Percentiles rank a stretch among this genome's conserved stretches.
Conservation (phyloP, 805 yeast genomes). For the Starmerella etchellsii region DNA sequence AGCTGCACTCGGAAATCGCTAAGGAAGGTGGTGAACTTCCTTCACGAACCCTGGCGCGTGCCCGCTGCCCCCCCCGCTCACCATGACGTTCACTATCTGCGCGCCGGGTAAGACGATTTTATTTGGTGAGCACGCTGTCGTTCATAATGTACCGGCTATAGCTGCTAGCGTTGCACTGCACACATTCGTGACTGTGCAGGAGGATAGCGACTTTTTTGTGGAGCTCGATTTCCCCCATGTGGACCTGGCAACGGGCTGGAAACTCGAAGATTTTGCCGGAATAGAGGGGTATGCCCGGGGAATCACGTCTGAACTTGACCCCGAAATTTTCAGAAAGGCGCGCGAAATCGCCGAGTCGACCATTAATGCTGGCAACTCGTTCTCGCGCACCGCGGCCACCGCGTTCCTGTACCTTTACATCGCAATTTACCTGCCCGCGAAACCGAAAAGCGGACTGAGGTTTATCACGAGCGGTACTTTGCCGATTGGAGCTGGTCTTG, state of each 20-base stretch:
- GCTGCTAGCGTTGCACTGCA: conserved; percentile 88
- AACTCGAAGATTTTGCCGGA: conserved; percentile 33
- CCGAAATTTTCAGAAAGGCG: conserved; percentile 47
- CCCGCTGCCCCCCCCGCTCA: too few species aligned
- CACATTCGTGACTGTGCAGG: conserved; percentile 60
- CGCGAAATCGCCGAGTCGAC: conserved; percentile 29
- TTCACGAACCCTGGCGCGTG: too few species aligned
- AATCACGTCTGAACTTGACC: conserved; percentile 17
- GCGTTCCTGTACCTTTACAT: conserved; percentile 71
- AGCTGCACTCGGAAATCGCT: too few species aligned
- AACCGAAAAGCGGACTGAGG: conserved; percentile 26
- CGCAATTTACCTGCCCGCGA: conserved; percentile 2
- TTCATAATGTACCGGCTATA: conserved; percentile 82
- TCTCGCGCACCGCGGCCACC: conserved; percentile 66
- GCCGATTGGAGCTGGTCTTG: conserved; percentile 95
- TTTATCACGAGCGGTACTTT: conserved; percentile 68
- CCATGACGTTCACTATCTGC: conserved; percentile 58
- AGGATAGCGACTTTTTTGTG: conserved; percentile 33
- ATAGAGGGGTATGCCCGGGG: not conserved
- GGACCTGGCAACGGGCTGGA: conserved; percentile 52
- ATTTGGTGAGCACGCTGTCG: conserved; percentile 96
- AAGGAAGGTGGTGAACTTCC: too few species aligned
- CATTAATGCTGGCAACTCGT: conserved; percentile 33
- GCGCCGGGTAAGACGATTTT: conserved; percentile 96
- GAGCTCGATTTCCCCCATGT: conserved; percentile 77